Evolutionary conservation across 768 basidiomycete species (phyloP), one percentile per base, ranked within the genome.

Genomic region (Xerocomus potaroensis): DNA sequence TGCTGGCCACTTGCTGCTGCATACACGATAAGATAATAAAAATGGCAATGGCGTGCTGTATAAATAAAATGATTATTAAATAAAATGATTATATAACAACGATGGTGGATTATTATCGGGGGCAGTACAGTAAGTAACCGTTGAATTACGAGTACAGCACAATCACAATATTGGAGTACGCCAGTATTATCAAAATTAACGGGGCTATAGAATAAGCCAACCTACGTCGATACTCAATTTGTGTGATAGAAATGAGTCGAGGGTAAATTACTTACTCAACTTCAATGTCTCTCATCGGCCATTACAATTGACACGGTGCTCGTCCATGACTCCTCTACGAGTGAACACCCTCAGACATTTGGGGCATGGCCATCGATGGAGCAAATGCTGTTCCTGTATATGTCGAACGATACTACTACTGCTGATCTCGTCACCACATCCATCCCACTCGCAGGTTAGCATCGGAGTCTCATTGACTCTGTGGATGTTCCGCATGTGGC

Each of bases 351-450:
- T 3, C 3, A 5, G 8, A 12, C 63, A 64, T 3, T 8, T 51
- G 1, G 57, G 49, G 21, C 63, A 64, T 0, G 62, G 52, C 60
- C 65, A 62, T 1, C 33, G 34, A 29, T 48, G 53, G 14, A 21
- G 43, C 5, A 66, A 53, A 32, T 64, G 65, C 6, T 1, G 51
- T 12, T 62, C 62, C 31, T 60, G 47, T 3, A 66, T 44, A 19
- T 64, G 63, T 1, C 65, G 34, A 5, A 50, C 43, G 16, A 64
- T 33, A 5, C 48, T 51, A 0, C 47, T 54, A 8, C 10, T 58
- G 6, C 8, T 55, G 4, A 63, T 40, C 6, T 2, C 16, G 0
- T 61, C 62, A 3, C 43, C 43, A 9, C 62, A 63, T 5, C n/a
- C 5, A 21, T 16, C 16, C 62, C 62, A 63, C 14, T 1, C 26